A percentile compares a stretch with the other conserved stretches of the same genome.
Evolutionary conservation across 805 yeast species (phyloP).

Genomic region (Brettanomyces sp.): DNA sequence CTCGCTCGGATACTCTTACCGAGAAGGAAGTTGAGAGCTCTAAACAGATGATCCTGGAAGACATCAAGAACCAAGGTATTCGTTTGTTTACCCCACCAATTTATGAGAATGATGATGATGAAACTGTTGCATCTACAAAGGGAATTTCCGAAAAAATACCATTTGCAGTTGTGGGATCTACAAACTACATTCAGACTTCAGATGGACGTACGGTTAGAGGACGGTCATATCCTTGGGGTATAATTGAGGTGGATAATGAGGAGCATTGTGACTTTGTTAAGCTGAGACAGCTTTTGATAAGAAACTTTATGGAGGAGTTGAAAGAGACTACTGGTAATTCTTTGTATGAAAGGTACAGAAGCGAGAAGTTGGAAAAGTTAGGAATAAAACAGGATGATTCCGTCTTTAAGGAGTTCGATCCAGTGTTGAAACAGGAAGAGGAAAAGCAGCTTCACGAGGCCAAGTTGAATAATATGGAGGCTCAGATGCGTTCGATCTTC

Average conservation of each 20-base stretch:
- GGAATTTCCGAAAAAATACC: constrained; percentile 70
- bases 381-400: constrained; percentile 89
- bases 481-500: constrained; percentile 94
- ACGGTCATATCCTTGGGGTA: constrained; percentile 95
- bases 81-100: constrained; percentile 67
- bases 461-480: constrained; percentile 85
- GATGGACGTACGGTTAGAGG: constrained; percentile 85
- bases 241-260: constrained; percentile 90
- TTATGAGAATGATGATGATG: constrained; percentile 74
- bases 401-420: constrained; percentile 94
- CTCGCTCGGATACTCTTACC: constrained; percentile 88
- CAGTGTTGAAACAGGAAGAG: constrained; percentile 84
- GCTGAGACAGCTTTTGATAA: constrained; percentile 78
- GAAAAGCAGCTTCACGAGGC: constrained; percentile 91
- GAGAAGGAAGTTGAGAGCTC: constrained; percentile 74
- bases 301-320: constrained; percentile 89
- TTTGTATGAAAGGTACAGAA: constrained; percentile 84
- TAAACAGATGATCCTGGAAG: constrained; percentile 70
- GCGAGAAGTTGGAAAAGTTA: constrained; percentile 65
- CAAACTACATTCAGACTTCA: constrained; percentile 52
- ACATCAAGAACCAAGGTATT: constrained; percentile 66
- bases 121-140: constrained; percentile 54
- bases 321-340: constrained; percentile 71
- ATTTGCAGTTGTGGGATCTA: constrained; percentile 91
- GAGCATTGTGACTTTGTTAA: constrained; percentile 86